Evolutionary conservation across 2,329 filamentous ascomycete species (phyloP), one percentile per base, ranked within the genome.

Genomic region (Leptodontidium sp.): DNA sequence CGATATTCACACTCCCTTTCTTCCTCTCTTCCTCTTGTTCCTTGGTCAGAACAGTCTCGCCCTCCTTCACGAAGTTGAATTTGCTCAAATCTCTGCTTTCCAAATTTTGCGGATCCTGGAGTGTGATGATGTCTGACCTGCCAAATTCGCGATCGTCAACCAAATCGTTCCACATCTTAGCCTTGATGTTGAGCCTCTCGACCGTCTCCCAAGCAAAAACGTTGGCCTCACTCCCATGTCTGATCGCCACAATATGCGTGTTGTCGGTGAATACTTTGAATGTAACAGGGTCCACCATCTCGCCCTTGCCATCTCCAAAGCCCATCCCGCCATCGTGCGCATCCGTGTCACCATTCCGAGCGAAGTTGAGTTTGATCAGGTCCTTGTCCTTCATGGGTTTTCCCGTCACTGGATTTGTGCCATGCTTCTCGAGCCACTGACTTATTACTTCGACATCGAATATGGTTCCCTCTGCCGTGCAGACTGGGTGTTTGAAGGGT

Each of bases 251-350:
- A 68, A 99, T 93, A 80, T 98, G 96, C 4, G 96, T 98, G 80
- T 98, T 98, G 79, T 99, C 94, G 58, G 96, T 99, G 77, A 99
- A 93, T 52, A 97, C 92, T 80, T 99, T 99, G 85, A 93, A 98
- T 0, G 94, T 98, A 58, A 99, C 95, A 0, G 96, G 97, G 77
- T 99, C 96, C 71, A 98, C 93, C 76, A 96, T 92, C 75, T 98
- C 96, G 64, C 89, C 92, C 69, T 86, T 84, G 17, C 84, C 86
- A 71, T 88, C 86, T 32, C 84, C 86, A 70, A 86, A 85, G 24
- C 84, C 85, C 29, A 70, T 72, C 50, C 81, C 79, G 9, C 82
- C 82, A 69, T 79, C 78, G 50, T 84, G 81, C 2, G 82, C 82
- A 73, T 86, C 83, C 53, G 83, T 81, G 70, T 94, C 91, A 64